phyloP scores from a whole-genome alignment of 257 asterid species.

The Dorcoceras hygrometricum region DNA sequence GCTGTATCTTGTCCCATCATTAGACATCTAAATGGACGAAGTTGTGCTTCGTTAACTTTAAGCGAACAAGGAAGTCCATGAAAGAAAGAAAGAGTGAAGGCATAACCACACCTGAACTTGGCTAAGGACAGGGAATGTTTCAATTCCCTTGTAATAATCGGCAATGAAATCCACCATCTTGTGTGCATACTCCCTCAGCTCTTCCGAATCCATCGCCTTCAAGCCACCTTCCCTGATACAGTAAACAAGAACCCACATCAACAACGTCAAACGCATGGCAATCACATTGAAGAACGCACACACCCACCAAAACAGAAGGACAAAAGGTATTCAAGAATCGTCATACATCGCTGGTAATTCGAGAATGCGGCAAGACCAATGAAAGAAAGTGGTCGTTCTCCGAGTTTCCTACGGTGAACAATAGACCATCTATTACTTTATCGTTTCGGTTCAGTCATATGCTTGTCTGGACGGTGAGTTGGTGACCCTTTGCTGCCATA shows the following conservation, averaged over 20 bases:
- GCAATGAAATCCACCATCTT: conserved; percentile 95
- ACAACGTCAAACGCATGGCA: neutral
- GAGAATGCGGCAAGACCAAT: conserved; percentile 1
- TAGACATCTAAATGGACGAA: too few relatives aligned
- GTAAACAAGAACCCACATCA: conserved; percentile 6
- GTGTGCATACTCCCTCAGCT: conserved; percentile 80
- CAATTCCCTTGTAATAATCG: conserved; percentile 84
- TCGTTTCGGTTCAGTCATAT: too few relatives aligned
- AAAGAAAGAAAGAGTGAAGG: neutral
- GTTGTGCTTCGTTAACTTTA: neutral
- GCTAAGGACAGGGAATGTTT: conserved; percentile 80
- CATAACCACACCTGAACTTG: conserved; percentile 72
- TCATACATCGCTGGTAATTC: conserved; percentile 23
- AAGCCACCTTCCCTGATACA: conserved; percentile 53
- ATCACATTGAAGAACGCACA: conserved; percentile 8
- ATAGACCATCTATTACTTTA: too few relatives aligned
- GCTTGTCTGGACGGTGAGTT: too few relatives aligned
- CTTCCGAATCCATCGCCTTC: conserved; percentile 92
- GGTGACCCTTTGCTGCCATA: too few relatives aligned
- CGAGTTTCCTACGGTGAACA: neutral
- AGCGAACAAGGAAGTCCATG: neutral
- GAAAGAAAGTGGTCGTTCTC: neutral
- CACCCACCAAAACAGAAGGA: neutral
- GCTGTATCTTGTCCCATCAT: too few relatives aligned
- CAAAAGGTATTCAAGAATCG: conserved; percentile 2